Percentiles rank a stretch among this genome's conserved stretches.
phyloP scores from a whole-genome alignment of 331 rosid species.

The Malus hybrid region DNA sequence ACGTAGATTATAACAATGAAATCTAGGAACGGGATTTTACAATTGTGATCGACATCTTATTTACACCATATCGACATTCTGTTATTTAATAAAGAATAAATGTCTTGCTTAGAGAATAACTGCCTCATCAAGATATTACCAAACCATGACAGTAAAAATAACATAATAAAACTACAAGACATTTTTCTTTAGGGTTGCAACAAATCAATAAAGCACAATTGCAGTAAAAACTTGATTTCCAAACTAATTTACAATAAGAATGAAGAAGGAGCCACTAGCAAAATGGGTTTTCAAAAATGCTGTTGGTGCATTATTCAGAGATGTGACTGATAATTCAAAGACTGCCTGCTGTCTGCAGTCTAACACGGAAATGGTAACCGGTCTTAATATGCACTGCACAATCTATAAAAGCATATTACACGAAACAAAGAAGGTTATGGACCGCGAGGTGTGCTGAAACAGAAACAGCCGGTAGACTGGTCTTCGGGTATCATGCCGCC shows the following conservation, averaged over 20 bases:
- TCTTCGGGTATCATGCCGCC: constrained; percentile 55
- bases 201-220: background rate
- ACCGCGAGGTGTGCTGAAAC: constrained; percentile 34
- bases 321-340: background rate
- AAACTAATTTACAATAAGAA: background rate
- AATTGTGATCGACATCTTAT: no score
- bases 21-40: no score
- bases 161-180: background rate
- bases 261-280: background rate
- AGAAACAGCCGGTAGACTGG: constrained; percentile 31
- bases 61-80: no score
- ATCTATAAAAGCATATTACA: no score
- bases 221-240: background rate
- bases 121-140: no score
- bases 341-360: background rate
- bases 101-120: no score
- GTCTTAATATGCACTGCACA: background rate
- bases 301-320: background rate
- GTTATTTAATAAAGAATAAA: no score
- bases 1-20: no score
- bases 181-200: no score
- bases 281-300: background rate
- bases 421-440: constrained; percentile 11
- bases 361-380: background rate
- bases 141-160: background rate